Evolutionary conservation across 2,329 filamentous ascomycete genomes (phyloP).

Genomic region (Fusarium equiseti): DNA sequence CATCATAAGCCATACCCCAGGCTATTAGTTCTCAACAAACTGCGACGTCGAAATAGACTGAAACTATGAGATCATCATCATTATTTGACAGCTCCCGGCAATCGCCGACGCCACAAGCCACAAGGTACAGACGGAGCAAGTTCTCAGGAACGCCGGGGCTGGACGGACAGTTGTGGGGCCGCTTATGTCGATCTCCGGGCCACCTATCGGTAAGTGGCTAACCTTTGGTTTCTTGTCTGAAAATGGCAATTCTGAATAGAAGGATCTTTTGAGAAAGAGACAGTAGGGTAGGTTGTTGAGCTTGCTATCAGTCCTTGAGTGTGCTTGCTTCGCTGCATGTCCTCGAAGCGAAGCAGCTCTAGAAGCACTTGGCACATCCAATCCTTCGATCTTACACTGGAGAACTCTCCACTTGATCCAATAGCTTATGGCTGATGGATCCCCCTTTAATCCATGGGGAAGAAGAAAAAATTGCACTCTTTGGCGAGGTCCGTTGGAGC

Average conservation of each 20-base stretch:
- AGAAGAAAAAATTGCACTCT: not conserved
- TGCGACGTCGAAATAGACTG: not conserved
- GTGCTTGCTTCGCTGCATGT: too few relatives aligned
- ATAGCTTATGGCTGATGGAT: not conserved
- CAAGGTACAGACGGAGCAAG: not conserved
- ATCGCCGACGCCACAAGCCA: not conserved
- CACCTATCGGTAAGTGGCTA: slow-evolving; percentile 26
- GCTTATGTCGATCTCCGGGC: slow-evolving; percentile 11
- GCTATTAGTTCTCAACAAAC: not conserved
- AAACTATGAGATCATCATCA: not conserved
- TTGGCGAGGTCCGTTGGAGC: slow-evolving; percentile 17
- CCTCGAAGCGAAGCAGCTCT: not conserved
- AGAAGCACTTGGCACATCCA: not conserved
- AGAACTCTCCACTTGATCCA: not conserved
- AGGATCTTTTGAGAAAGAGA: not conserved
- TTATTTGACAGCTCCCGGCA: not conserved
- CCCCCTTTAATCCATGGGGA: not conserved
- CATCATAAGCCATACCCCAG: not conserved
- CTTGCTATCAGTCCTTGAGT: not conserved
- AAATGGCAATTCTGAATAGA: slow-evolving; percentile 12
- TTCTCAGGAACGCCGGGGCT: not conserved
- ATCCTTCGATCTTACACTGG: not conserved
- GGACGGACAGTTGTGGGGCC: slow-evolving; percentile 21
- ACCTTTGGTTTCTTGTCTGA: slow-evolving; percentile 6
- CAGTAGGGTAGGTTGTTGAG: not conserved